A percentile compares a stretch with the other conserved stretches of the same genome.
Conservation (phyloP, 2,329 filamentous ascomycete genomes). For the Raffaelea deltoideospora region DNA sequence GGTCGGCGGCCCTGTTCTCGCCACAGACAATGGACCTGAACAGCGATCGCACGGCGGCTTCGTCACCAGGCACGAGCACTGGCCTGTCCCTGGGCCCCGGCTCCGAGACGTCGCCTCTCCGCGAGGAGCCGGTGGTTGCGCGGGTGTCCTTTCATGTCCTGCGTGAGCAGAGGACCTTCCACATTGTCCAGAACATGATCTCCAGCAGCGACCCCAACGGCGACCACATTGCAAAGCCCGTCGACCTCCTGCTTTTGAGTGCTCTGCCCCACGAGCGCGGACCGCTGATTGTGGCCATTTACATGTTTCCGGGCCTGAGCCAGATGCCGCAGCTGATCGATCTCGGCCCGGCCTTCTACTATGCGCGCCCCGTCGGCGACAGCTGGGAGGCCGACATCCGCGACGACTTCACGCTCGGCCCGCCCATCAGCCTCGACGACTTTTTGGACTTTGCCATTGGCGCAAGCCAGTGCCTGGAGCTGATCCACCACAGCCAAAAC, state of each 20-base stretch:
- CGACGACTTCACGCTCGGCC: conserved; percentile 28
- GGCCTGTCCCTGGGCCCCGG: background rate
- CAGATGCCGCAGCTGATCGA: conserved; percentile 56
- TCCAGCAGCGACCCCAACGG: conserved; percentile 56
- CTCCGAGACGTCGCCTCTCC: conserved; percentile 33
- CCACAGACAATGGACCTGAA: conserved; percentile 22
- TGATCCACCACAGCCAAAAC: conserved; percentile 77
- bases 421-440: conserved; percentile 52
- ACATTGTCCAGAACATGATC: conserved; percentile 61
- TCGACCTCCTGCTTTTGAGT: conserved; percentile 63
- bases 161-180: conserved; percentile 74
- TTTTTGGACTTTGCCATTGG: conserved; percentile 90
- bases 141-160: conserved; percentile 70
- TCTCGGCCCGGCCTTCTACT: conserved; percentile 63
- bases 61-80: conserved; percentile 17
- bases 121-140: conserved; percentile 58
- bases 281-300: conserved; percentile 65
- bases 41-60: conserved; percentile 20
- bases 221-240: conserved; percentile 62
- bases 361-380: conserved; percentile 35
- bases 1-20: conserved; percentile 19
- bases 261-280: conserved; percentile 53
- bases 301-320: conserved; percentile 63
- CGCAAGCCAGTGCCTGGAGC: conserved; percentile 70
- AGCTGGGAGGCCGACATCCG: conserved; percentile 28